Base-by-base conservation (phyloP, 2,329 filamentous ascomycete species). In the Colletotrichum eleusines region DNA sequence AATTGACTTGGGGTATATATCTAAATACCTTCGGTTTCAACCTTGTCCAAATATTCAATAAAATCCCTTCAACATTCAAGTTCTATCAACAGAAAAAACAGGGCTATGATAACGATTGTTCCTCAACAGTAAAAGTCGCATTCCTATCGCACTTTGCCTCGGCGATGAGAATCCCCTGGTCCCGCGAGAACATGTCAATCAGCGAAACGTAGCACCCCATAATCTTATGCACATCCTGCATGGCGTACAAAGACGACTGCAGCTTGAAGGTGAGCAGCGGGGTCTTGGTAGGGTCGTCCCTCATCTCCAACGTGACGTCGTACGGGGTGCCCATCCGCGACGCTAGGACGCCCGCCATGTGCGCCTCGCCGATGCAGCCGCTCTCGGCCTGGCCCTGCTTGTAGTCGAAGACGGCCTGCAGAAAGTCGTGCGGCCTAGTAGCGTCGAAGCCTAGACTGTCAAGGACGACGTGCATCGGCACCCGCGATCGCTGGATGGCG, bases 391-490 rank as follows among this genome's bases (percentile, higher is more conserved):
- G 26, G 33, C 59, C 59, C 16, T 62, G 59, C 31, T 31, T 62
- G 46, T 62, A 62, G 23, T 62, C 59, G 23, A 62, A 62, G 59
- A 62, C 59, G 9, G 59, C 59, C n/a, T 62, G 59, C 20, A 62
- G 46, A 6, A 46, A 46, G 12, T 20, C 60, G 33, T 33, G 31
- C 26, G 59, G 31, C 2, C 5, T n/a, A 2, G 46, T 8, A 3
- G 44, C 14, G 38, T n/a, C 54, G 54, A 35, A 6, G 12, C 54
- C 54, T 3, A 58, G 54, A 6, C 54, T 5, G 2, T 58, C 54
- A 6, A 26, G 54, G 54, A 42, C 26, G n/a, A 58, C 54, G n/a
- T 35, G 44, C 31, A 40, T 38, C 16, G 59, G 59, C 31, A 31
- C 46, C 16, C 59, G 59, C 23, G 59, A 33, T 2, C 42, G 59